phyloP scores from a whole-genome alignment of 1,139 yeast species.

The Pichia sorboxylosa region DNA sequence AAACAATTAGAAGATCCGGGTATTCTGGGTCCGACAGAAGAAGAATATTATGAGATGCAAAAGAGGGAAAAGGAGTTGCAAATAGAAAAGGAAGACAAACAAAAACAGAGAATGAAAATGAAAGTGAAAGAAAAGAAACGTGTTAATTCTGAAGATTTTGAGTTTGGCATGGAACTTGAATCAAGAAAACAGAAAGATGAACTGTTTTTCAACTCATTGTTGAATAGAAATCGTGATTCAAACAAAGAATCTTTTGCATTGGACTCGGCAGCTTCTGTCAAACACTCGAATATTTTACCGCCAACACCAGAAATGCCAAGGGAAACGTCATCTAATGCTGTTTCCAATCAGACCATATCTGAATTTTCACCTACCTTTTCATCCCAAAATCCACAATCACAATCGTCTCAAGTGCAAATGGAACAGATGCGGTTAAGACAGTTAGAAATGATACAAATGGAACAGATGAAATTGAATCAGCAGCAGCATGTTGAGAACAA shows the following conservation, averaged over 20 bases:
- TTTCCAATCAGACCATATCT: too few species aligned
- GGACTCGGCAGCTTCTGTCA: background rate
- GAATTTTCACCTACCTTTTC: too few species aligned
- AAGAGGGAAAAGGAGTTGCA: conserved; percentile 3
- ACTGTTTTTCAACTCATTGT: conserved; percentile 8
- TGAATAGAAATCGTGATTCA: conserved; percentile 1
- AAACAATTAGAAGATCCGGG: conserved; percentile 12
- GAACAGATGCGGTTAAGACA: too few species aligned
- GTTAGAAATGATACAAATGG: too few species aligned
- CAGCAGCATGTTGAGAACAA: too few species aligned
- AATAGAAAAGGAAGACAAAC: background rate
- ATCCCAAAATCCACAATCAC: too few species aligned
- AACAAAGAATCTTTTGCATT: background rate
- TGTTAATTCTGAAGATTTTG: conserved; percentile 7
- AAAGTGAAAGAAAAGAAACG: background rate
- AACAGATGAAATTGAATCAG: too few species aligned
- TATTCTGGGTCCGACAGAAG: conserved; percentile 12
- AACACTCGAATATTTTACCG: conserved; percentile 5
- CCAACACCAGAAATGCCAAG: background rate
- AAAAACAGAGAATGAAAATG: background rate
- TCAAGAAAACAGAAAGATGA: conserved; percentile 6
- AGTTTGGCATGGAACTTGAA: conserved; percentile 8
- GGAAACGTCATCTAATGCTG: conserved; percentile 1
- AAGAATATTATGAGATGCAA: conserved; percentile 6
- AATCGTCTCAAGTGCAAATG: too few species aligned